phyloP scores from a whole-genome alignment of 1,284 basidiomycete genomes.

The Somion occarium region DNA sequence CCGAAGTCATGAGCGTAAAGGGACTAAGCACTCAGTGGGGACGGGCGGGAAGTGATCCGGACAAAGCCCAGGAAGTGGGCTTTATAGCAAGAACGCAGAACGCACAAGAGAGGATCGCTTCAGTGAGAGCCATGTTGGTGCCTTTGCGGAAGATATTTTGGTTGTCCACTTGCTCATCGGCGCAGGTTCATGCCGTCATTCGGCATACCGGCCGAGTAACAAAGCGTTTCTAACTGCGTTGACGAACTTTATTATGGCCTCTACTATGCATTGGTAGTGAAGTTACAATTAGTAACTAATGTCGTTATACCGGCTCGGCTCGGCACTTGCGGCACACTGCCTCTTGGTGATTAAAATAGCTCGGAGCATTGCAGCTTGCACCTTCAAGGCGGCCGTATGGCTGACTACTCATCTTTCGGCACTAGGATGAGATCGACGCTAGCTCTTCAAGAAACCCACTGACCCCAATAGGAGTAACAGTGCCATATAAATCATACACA shows the following conservation, averaged over 20 bases:
- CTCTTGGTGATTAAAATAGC: no score
- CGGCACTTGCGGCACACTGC: no score
- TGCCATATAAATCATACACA: no score
- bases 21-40: background rate
- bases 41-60: background rate
- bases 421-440: no score
- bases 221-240: conserved; percentile 2
- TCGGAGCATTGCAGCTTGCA: no score
- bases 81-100: background rate
- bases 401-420: no score
- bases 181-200: background rate
- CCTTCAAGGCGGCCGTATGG: no score
- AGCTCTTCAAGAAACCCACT: no score
- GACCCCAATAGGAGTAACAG: no score
- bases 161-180: background rate
- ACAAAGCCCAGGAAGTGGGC: background rate
- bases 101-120: background rate
- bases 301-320: no score
- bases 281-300: no score
- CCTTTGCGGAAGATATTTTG: background rate
- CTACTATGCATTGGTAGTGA: background rate
- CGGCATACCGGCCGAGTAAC: background rate
- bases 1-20: background rate
- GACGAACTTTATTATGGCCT: background rate
- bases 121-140: background rate